phyloP scores from a whole-genome alignment of 1,284 basidiomycete genomes.

The Cryptococcus sp. region DNA sequence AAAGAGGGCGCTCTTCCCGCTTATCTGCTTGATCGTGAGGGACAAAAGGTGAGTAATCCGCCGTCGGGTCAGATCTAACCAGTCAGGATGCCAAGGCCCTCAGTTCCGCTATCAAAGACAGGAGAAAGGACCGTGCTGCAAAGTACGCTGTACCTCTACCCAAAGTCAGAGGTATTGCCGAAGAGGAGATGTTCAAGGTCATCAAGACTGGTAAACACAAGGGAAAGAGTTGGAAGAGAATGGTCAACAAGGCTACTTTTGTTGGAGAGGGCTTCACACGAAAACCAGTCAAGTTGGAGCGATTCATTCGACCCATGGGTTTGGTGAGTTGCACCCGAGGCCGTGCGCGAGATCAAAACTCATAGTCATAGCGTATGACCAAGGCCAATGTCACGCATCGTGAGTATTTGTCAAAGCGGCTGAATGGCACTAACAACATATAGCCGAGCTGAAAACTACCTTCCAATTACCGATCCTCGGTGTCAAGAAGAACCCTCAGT shows the following conservation, averaged over 20 bases:
- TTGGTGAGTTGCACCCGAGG: slow-evolving; percentile 45
- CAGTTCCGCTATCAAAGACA: slow-evolving; percentile 96
- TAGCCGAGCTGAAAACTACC: slow-evolving; percentile 94
- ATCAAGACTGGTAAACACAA: slow-evolving; percentile 97
- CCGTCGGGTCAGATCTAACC: background rate
- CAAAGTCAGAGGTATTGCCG: slow-evolving; percentile 95
- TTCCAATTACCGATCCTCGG: slow-evolving; percentile 98
- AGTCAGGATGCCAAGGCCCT: slow-evolving; percentile 83
- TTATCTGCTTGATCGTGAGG: slow-evolving; percentile 93
- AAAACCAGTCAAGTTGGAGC: slow-evolving; percentile 98
- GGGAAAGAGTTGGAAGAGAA: slow-evolving; percentile 97
- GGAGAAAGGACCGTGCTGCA: slow-evolving; percentile 97
- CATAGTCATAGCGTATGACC: slow-evolving; percentile 66
- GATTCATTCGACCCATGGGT: slow-evolving; percentile 96
- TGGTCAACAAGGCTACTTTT: slow-evolving; percentile 99
- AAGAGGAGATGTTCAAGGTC: slow-evolving; percentile 99
- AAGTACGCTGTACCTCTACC: slow-evolving; percentile 96
- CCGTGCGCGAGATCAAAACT: background rate
- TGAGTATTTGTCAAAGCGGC: slow-evolving; percentile 50
- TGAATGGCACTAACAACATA: slow-evolving; percentile 7
- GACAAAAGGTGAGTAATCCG: slow-evolving; percentile 61
- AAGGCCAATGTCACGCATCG: slow-evolving; percentile 99
- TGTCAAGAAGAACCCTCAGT: slow-evolving; percentile 99
- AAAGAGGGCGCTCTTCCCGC: slow-evolving; percentile 87
- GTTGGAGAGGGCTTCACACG: slow-evolving; percentile 97